Conservation (phyloP, 495 filamentous ascomycete genomes). For the Talaromyces thailandensis region DNA sequence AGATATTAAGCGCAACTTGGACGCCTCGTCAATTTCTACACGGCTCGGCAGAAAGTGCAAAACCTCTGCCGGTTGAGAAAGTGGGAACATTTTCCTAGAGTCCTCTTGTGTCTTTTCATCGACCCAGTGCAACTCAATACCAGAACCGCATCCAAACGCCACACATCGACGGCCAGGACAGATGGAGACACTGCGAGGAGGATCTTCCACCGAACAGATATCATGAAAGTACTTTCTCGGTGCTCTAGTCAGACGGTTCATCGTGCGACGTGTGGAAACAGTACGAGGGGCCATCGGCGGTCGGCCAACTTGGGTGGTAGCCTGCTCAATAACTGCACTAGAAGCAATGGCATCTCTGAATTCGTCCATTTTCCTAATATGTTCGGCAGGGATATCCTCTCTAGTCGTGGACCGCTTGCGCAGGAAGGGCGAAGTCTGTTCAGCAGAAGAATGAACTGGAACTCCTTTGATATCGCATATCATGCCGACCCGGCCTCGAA, state of each 20-base stretch:
- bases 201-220: constrained; percentile 56
- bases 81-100: constrained; percentile 54
- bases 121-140: constrained; percentile 67
- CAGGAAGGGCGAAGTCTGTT: neutral
- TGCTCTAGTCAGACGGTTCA: neutral
- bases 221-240: constrained; percentile 37
- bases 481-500: constrained; percentile 54
- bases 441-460: neutral
- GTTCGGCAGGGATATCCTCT: neutral
- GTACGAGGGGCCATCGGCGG: constrained; percentile 1
- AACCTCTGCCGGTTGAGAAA: constrained; percentile 56
- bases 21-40: constrained; percentile 36
- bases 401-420: neutral
- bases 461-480: constrained; percentile 44
- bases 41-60: constrained; percentile 58
- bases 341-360: constrained; percentile 6
- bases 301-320: neutral
- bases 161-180: constrained; percentile 60
- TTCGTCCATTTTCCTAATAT: neutral
- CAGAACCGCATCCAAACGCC: constrained; percentile 59
- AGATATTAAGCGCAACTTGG: constrained; percentile 59
- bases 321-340: constrained; percentile 2
- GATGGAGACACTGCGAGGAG: constrained; percentile 58
- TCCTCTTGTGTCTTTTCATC: constrained; percentile 52
- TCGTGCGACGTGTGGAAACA: constrained; percentile 2